phyloP scores from a whole-genome alignment of 2,329 filamentous ascomycete genomes.

The Ampelomyces quisqualis region DNA sequence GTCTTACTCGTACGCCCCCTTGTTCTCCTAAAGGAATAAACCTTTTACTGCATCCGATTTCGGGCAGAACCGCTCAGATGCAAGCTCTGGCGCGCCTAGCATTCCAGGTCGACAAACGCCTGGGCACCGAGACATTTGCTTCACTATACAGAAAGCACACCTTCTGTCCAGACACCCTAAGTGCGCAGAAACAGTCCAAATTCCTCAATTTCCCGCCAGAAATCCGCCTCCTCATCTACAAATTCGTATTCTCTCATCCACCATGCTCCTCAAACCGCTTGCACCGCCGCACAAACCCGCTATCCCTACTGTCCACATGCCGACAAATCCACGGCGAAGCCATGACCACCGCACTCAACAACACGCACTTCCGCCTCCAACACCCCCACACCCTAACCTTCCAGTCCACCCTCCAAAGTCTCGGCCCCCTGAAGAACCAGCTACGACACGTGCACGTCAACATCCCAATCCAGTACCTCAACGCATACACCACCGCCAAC shows the following conservation, averaged over 20 bases:
- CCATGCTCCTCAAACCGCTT: too few species aligned
- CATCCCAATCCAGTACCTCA: not conserved
- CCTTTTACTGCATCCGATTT: too few species aligned
- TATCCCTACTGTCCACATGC: not conserved
- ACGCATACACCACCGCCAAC: not conserved
- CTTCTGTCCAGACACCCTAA: not conserved
- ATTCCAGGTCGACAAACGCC: not conserved
- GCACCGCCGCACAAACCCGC: not conserved
- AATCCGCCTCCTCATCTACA: not conserved
- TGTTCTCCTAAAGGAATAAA: too few species aligned
- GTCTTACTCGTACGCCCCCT: too few species aligned
- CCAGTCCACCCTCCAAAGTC: not conserved
- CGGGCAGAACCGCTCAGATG: too few species aligned
- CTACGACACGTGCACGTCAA: not conserved
- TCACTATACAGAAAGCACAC: not conserved
- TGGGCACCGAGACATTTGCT: not conserved
- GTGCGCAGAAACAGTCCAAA: not conserved
- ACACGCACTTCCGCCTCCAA: not conserved
- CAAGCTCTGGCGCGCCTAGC: not conserved
- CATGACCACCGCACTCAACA: not conserved
- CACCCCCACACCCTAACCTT: not conserved
- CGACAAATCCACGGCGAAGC: not conserved
- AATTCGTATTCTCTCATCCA: not conserved
- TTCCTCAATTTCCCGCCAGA: not conserved
- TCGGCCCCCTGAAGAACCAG: not conserved